Percentiles rank a stretch among this genome's conserved stretches.
phyloP scores from a whole-genome alignment of 83 land plant genomes.

The Picea abies region DNA sequence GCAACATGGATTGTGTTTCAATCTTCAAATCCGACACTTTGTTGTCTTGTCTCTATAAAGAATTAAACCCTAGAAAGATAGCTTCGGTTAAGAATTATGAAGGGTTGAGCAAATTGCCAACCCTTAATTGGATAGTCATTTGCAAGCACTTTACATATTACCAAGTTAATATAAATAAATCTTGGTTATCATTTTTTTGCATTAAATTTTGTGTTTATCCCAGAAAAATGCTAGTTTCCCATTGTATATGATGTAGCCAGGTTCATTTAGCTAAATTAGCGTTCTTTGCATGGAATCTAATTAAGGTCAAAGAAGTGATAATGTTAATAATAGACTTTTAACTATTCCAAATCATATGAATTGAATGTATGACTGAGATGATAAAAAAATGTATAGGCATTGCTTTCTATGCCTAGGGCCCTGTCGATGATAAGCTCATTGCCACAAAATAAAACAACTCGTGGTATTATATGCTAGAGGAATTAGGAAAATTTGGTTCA shows the following conservation, averaged over 20 bases:
- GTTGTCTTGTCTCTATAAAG: neutral
- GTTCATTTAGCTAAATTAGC: neutral
- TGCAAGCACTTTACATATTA: neutral
- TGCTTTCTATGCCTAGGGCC: no score
- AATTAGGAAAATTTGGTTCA: no score
- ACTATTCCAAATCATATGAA: neutral
- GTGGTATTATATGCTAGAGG: no score
- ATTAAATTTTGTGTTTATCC: neutral
- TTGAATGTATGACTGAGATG: conserved; percentile 1
- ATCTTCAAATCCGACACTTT: neutral
- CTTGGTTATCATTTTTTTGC: neutral
- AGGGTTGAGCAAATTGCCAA: neutral
- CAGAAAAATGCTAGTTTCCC: neutral
- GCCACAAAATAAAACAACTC: no score
- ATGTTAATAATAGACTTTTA: neutral
- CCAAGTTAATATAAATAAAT: neutral
- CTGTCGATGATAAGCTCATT: no score
- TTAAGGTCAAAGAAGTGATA: neutral
- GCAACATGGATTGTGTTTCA: neutral
- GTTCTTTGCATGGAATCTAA: neutral
- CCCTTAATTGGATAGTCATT: neutral
- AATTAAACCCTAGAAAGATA: neutral
- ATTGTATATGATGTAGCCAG: neutral
- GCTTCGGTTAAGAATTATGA: neutral
- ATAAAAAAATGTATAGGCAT: neutral